These are phyloP conservation scores for Nannochloropsis salina DNA, from an alignment of 108 stramenopile genomes.

Conservation along the genomic window DNA sequence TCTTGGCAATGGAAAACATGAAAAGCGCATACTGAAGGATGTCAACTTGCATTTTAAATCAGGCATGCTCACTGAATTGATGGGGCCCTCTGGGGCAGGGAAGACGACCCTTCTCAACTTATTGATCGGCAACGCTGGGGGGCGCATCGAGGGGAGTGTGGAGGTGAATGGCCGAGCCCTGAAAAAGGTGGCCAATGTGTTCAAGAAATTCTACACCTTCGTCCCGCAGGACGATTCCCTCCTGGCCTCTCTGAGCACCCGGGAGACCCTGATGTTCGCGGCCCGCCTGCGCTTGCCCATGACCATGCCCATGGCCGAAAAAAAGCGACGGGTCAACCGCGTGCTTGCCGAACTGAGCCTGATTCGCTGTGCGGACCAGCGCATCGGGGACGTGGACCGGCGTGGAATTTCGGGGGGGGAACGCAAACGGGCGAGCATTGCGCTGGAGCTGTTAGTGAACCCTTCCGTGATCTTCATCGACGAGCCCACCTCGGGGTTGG, in stretches of 20 bases:
- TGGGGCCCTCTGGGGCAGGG: slow-evolving; percentile 11
- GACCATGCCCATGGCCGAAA: neutral
- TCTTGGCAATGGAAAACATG: neutral
- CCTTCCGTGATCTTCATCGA: slow-evolving; percentile 43
- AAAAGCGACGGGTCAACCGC: neutral
- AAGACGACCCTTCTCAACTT: neutral
- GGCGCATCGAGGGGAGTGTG: neutral
- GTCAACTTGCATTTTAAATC: neutral
- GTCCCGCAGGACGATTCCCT: slow-evolving; percentile 46
- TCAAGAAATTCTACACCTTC: slow-evolving; percentile 22
- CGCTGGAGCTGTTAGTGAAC: slow-evolving; percentile 36
- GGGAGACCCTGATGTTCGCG: slow-evolving; percentile 29
- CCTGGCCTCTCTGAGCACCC: slow-evolving; percentile 27
- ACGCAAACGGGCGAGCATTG: slow-evolving; percentile 39
- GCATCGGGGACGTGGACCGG: slow-evolving; percentile 30
- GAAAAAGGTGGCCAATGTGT: neutral
- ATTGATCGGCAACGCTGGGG: neutral
- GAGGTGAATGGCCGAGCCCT: slow-evolving; percentile 9
- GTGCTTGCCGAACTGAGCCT: slow-evolving; percentile 21
- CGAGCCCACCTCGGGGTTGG: slow-evolving; percentile 51
- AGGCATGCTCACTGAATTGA: neutral
- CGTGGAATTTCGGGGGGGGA: slow-evolving; percentile 38
- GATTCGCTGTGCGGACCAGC: slow-evolving; percentile 18
- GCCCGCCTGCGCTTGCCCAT: slow-evolving; percentile 33
- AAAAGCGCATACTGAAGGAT: slow-evolving; percentile 9